A percentile compares a stretch with the other conserved stretches of the same genome.
These are phyloP conservation scores for Pseudotsuga menziesii DNA, from an alignment of 75 land plant species.

Conservation along the genomic window DNA sequence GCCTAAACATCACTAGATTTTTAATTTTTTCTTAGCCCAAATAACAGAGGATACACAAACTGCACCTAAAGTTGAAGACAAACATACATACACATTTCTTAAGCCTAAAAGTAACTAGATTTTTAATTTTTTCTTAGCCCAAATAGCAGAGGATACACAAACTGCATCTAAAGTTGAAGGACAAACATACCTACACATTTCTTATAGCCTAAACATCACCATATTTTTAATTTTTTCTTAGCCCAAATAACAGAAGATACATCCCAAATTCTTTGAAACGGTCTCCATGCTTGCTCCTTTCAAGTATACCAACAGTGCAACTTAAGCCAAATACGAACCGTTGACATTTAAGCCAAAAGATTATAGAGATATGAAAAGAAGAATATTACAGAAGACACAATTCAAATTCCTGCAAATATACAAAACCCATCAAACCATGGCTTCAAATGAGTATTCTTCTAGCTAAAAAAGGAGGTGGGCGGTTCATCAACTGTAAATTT, in stretches of 20 bases:
- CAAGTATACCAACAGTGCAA: background rate
- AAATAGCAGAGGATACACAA: too few relatives aligned
- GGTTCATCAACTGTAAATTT: too few relatives aligned
- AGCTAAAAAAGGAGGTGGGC: background rate
- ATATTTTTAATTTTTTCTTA: too few relatives aligned
- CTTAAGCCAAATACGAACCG: background rate
- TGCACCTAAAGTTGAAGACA: background rate
- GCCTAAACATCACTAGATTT: too few relatives aligned
- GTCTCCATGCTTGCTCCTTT: background rate
- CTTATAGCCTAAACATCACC: too few relatives aligned
- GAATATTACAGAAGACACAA: background rate
- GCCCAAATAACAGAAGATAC: background rate
- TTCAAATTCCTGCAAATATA: background rate
- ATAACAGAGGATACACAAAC: too few relatives aligned
- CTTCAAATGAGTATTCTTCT: background rate
- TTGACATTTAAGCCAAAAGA: background rate
- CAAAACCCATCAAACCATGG: background rate
- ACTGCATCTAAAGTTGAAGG: too few relatives aligned
- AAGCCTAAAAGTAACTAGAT: background rate
- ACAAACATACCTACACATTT: too few relatives aligned
- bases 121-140: too few relatives aligned
- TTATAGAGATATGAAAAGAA: background rate
- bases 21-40: too few relatives aligned
- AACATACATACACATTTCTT: background rate
- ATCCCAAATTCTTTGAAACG: background rate